Base-by-base conservation (phyloP, 2,329 filamentous ascomycete genomes). In the Claviceps spartinae region DNA sequence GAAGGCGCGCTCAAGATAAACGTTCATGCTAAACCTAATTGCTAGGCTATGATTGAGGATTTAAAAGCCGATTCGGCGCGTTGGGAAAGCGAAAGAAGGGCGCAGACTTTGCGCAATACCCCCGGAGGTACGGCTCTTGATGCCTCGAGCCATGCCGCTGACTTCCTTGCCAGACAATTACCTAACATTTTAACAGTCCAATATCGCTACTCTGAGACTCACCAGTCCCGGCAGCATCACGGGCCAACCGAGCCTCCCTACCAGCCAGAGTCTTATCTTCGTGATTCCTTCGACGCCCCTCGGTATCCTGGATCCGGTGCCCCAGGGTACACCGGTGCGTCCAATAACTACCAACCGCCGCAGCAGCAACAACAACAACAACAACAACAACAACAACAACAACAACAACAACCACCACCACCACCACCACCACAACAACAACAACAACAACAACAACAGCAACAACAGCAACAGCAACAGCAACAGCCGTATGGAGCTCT, bases 1-100 rank as follows among this genome's bases (percentile, higher is more conserved):
- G 18, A 18, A 14, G 30, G 30, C 30, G 14, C 42, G 20, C 5
- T 11, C 7, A 40, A 7, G 18, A 22, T 18, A 26, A 9, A 20
- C 2, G 14, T n/a, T 8, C 13, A 52, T n/a, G 36, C 37, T 53
- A 14, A 50, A 46, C 11, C 20, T 20, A 18, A n/a, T 18, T 40
- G 2, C 44, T 40, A 81, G 78, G 77, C 78, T 53, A 81, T 81
- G 78, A 81, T 81, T 50, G 76, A 78, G 63, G 77, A 81, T 59
- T 67, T 81, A 53, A 81, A 81, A 61, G 76, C 74, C 63, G 78
- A 81, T 64, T 81, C 78, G 57, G 74, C 76, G 55, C 74, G 77
- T 55, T 81, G 78, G 78, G 77, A 81, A 60, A 73, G 73, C 65
- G 78, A 81, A 67, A 73, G 77, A 63, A 73, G 77, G 62, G 74